phyloP scores from a whole-genome alignment of 2,329 filamentous ascomycete genomes.

The Fonsecaea multimorphosa region DNA sequence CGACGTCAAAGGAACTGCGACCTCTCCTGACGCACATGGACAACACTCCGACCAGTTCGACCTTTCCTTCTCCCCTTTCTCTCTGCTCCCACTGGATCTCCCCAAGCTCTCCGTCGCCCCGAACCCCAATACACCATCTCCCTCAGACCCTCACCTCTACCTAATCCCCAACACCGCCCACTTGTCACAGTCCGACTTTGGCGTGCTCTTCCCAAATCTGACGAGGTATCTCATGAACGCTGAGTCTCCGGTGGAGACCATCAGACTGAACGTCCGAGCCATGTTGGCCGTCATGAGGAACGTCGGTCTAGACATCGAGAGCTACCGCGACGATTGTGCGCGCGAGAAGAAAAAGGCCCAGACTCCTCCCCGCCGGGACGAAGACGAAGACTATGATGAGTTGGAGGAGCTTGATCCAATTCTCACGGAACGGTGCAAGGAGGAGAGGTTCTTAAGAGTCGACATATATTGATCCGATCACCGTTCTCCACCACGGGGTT shows the following conservation, averaged over 20 bases:
- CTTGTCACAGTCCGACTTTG: conserved; percentile 83
- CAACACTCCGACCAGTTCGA: not conserved
- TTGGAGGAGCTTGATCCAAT: conserved; percentile 17
- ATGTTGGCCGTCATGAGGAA: conserved; percentile 40
- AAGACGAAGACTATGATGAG: conserved; percentile 2
- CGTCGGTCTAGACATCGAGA: conserved; percentile 28
- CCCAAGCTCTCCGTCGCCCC: conserved; percentile 6
- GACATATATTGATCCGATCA: conserved; percentile 9
- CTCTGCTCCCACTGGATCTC: conserved; percentile 16
- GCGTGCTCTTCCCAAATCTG: conserved; percentile 76
- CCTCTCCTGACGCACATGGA: not conserved
- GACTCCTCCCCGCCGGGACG: not conserved
- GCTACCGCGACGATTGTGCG: not conserved
- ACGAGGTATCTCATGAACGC: conserved; percentile 58
- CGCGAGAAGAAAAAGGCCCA: not conserved
- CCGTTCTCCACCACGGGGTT: not conserved
- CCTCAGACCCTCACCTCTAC: conserved; percentile 67
- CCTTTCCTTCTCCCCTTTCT: conserved; percentile 19
- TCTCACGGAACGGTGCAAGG: conserved; percentile 21
- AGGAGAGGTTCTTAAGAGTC: conserved; percentile 29
- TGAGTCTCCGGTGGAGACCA: conserved; percentile 44
- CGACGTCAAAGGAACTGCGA: conserved; percentile 5
- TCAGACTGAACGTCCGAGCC: conserved; percentile 44
- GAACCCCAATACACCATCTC: conserved; percentile 39
- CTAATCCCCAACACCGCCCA: conserved; percentile 77